Conservation (phyloP, 2,329 filamentous ascomycete species). For the Trichoderma sp. region DNA sequence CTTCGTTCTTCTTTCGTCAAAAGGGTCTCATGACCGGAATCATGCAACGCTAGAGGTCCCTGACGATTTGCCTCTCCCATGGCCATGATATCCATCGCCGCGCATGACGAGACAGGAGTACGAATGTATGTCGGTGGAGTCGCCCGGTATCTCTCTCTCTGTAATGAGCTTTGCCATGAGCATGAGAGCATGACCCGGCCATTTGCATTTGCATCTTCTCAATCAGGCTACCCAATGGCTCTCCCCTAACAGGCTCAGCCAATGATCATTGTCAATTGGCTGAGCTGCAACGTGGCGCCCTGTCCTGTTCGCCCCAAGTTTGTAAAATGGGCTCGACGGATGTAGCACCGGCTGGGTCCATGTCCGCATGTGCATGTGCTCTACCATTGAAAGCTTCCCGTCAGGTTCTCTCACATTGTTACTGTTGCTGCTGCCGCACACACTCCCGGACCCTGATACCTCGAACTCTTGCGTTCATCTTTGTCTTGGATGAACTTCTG, state of each 20-base stretch:
- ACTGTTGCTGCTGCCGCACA: background rate
- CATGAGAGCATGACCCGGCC: background rate
- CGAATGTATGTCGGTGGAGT: constrained; percentile 9
- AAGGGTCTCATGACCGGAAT: constrained; percentile 34
- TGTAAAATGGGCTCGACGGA: constrained; percentile 1
- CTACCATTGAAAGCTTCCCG: background rate
- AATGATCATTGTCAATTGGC: constrained; percentile 22
- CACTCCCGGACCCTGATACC: background rate
- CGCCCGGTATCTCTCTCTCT: background rate
- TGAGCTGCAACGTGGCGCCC: constrained; percentile 23
- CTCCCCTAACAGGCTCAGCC: constrained; percentile 1
- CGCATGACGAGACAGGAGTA: constrained; percentile 10
- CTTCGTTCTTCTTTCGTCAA: background rate
- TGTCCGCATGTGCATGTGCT: background rate
- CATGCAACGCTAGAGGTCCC: constrained; percentile 30
- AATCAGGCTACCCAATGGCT: constrained; percentile 21
- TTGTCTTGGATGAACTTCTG: background rate
- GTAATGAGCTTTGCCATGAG: constrained; percentile 4
- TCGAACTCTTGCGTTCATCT: background rate
- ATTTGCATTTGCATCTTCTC: background rate
- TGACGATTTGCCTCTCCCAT: constrained; percentile 22
- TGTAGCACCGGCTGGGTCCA: constrained; percentile 10
- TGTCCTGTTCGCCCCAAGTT: constrained; percentile 15
- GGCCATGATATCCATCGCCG: constrained; percentile 15
- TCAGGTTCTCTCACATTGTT: background rate